phyloP scores from a whole-genome alignment of 768 basidiomycete genomes.

The Pleurotus giganteus region DNA sequence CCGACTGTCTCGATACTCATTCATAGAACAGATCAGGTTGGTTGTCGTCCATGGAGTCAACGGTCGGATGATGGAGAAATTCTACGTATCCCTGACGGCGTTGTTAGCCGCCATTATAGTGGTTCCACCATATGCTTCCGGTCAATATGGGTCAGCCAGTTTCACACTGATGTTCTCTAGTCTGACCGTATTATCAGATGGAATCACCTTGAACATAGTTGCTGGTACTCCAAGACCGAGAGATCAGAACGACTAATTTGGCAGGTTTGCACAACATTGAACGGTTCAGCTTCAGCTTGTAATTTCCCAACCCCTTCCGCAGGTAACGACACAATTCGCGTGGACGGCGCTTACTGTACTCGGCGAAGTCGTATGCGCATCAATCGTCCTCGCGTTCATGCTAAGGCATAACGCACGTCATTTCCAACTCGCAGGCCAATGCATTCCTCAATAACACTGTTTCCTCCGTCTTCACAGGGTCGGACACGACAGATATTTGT shows the following conservation, averaged over 20 bases:
- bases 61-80: constrained; percentile 19
- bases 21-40: constrained; percentile 10
- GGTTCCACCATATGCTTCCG: constrained; percentile 19
- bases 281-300: neutral
- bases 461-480: neutral
- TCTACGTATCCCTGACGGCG: constrained; percentile 7
- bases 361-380: constrained; percentile 10
- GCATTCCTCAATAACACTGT: no score
- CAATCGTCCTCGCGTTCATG: constrained; percentile 9
- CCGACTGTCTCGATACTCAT: neutral
- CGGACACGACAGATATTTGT: neutral
- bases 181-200: constrained; percentile 13
- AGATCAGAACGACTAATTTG: constrained; percentile 15
- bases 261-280: constrained; percentile 4
- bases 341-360: constrained; percentile 11
- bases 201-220: constrained; percentile 19
- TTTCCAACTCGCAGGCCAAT: neutral
- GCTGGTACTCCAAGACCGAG: constrained; percentile 21
- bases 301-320: constrained; percentile 13
- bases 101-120: constrained; percentile 10
- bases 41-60: constrained; percentile 18
- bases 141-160: constrained; percentile 20
- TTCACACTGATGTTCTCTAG: neutral
- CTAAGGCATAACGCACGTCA: constrained; percentile 11
- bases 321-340: constrained; percentile 13